A percentile compares a stretch with the other conserved stretches of the same genome.
These are phyloP conservation scores for Papiliotrema laurentii DNA, from an alignment of 1,284 basidiomycete genomes.

Conservation along the genomic window DNA sequence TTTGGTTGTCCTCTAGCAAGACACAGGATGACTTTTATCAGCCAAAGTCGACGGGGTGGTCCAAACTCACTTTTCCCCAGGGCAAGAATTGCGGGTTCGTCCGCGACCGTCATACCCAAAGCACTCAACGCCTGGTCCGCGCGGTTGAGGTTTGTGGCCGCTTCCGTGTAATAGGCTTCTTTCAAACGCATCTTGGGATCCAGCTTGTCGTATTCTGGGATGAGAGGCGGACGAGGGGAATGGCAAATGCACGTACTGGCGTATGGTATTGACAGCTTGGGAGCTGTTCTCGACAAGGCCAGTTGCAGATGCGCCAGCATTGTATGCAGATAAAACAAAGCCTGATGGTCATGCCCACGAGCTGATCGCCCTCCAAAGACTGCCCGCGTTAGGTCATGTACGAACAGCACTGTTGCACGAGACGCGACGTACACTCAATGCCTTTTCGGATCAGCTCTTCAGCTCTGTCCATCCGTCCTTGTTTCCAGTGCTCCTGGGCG, in stretches of 20 bases:
- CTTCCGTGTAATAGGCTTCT: constrained; percentile 60
- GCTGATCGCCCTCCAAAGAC: constrained; percentile 28
- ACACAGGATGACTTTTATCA: constrained; percentile 63
- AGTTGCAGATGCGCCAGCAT: constrained; percentile 79
- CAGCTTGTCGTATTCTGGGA: constrained; percentile 65
- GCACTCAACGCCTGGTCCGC: constrained; percentile 63
- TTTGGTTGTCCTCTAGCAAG: constrained; percentile 73
- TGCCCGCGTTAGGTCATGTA: too few species aligned
- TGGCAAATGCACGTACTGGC: constrained; percentile 57
- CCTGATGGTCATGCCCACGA: constrained; percentile 46
- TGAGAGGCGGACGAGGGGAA: constrained; percentile 13
- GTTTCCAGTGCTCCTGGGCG: constrained; percentile 46
- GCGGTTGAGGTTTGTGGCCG: constrained; percentile 64
- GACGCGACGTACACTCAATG: constrained; percentile 37
- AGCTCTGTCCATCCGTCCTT: constrained; percentile 33
- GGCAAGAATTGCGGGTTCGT: constrained; percentile 39
- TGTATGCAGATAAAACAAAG: constrained; percentile 60
- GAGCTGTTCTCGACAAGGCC: constrained; percentile 69
- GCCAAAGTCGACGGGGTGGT: neutral
- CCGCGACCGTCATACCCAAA: constrained; percentile 26
- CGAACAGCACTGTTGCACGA: neutral
- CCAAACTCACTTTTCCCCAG: constrained; percentile 22
- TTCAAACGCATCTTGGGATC: constrained; percentile 57
- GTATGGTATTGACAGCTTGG: constrained; percentile 66
- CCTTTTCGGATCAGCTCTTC: constrained; percentile 42